These are phyloP conservation scores for Scolecobasidium constrictum DNA, from an alignment of 2,329 filamentous ascomycete species.

Conservation along the genomic window DNA sequence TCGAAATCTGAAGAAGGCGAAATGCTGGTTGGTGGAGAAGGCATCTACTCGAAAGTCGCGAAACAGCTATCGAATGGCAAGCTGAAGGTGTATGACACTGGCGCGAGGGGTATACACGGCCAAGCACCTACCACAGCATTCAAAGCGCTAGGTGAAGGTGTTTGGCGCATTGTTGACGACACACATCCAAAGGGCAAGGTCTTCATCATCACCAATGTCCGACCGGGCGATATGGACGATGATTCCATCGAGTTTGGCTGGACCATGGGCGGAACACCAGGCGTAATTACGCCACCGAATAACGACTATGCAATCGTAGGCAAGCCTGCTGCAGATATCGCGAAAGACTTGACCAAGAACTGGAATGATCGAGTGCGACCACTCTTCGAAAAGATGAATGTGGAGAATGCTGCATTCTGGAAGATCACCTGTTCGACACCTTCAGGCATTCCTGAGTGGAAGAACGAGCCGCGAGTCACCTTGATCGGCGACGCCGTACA, in stretches of 20 bases:
- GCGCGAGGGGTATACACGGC: conserved; percentile 53
- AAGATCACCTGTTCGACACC: conserved; percentile 55
- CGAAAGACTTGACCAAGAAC: conserved; percentile 40
- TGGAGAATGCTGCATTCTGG: conserved; percentile 51
- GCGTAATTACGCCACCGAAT: conserved; percentile 46
- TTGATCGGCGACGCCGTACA: conserved; percentile 49
- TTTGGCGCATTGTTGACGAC: conserved; percentile 45
- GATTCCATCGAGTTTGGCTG: conserved; percentile 48
- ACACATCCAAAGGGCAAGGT: conserved; percentile 35
- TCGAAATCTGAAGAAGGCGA: conserved; percentile 46
- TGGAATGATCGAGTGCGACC: conserved; percentile 48
- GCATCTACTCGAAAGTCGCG: conserved; percentile 49
- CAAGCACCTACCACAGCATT: conserved; percentile 53
- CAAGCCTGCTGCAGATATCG: conserved; percentile 44
- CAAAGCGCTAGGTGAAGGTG: conserved; percentile 51
- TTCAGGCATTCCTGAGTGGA: conserved; percentile 48
- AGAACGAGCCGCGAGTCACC: conserved; percentile 46
- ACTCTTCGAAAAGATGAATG: conserved; percentile 48
- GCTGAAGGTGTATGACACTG: conserved; percentile 53
- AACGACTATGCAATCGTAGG: conserved; percentile 50
- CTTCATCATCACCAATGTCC: conserved; percentile 53
- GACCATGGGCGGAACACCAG: conserved; percentile 50
- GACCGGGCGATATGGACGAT: conserved; percentile 48
- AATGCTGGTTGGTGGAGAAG: conserved; percentile 51
- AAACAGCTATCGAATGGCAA: conserved; percentile 47